Evolutionary conservation across 257 asterid genomes (phyloP), one percentile per base, ranked within the genome.

Genomic region (Fraxinus excelsior): DNA sequence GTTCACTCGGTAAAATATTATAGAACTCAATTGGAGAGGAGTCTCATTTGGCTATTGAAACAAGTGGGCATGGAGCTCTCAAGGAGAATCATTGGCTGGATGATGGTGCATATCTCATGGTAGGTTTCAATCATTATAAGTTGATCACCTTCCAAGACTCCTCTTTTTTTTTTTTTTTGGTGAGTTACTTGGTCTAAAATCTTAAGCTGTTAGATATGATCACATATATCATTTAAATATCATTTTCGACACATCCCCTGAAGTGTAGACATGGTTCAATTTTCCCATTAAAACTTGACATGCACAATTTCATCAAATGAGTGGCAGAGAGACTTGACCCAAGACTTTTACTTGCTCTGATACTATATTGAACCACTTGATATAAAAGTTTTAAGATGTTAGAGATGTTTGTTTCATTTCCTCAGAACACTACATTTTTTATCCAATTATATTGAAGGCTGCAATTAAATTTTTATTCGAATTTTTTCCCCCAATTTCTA

Each of bases 11-110:
- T 85, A 72, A 72, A 76, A 84, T 80, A 65, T 79, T 64, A 60
- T 94, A 96, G 99, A 96, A 93, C 84, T 85, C 96, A 25, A 74
- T 83, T 65, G 98, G 96, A 64, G 97, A 88, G 85, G 97, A 91
- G 83, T 91, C 99, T 68, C 94, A 96, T 86, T 85, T 96, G 81
- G 98, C 98, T 84, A 96, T 96, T 82, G 99, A 96, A 87, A 96
- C 99, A 82, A 96, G 99, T 88, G 99, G 99, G 76, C 98, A 96
- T 84, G 99, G 99, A 80, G 99, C 99, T 83, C 94, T 96, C 31
- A 96, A 91, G 97, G 99, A 93, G 85, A 96, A 96, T 81, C 85
- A 91, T 80, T 96, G 99, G 99, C 99, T 93, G 56, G 99, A 96
- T 67, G 99, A 96, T 85, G 99, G 99, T 74, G 99, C 99, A 82